Base-by-base conservation (phyloP, 2,329 filamentous ascomycete species). In the Pyrenochaeta sp. region DNA sequence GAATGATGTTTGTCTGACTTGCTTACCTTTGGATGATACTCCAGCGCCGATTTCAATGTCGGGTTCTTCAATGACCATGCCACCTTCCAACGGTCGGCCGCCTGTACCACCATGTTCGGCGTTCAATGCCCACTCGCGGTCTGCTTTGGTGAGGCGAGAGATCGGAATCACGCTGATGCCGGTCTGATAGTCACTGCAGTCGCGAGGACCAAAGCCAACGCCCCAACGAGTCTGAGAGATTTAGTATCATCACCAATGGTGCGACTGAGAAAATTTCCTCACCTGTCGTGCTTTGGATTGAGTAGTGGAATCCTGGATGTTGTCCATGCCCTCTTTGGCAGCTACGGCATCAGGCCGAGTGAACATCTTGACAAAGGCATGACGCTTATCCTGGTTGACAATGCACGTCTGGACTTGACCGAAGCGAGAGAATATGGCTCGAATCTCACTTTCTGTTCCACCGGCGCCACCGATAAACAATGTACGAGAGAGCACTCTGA, bases 321-420 rank as follows among this genome's bases (percentile, higher is more conserved):
- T 85, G 69, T 96, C 92, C 85, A 97, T 96, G 37, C 86, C 89
- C 24, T 88, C 83, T 68, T 95, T 95, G 36, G 94, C 94, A 51
- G 72, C 77, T 46, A 96, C 81, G 10, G 94, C 93, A 71, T 96
- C 90, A 51, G 84, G 81, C 24, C 95, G 90, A 53, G 84, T 94
- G 57, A 94, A 83, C 94, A 99, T 99, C 76, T 99, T 99, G 64
- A 99, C 93, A 69, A 99, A 99, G 5, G 94, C 94, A 72, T 99
- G 94, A 13, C 94, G 89, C 76, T 97, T 99, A 66, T 99, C 94
- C 64, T 90, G 88, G 75, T 99, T 97, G 57, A 96, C 92, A 55
- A 99, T 99, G 73, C 93, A 97, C 1, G 93, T 96, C 72, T 99
- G 94, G 3, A 99, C 94, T 39, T 86, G 79, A 46, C 94, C 94